phyloP scores from a whole-genome alignment of 495 filamentous ascomycete genomes.

The Parathielavia appendiculata region DNA sequence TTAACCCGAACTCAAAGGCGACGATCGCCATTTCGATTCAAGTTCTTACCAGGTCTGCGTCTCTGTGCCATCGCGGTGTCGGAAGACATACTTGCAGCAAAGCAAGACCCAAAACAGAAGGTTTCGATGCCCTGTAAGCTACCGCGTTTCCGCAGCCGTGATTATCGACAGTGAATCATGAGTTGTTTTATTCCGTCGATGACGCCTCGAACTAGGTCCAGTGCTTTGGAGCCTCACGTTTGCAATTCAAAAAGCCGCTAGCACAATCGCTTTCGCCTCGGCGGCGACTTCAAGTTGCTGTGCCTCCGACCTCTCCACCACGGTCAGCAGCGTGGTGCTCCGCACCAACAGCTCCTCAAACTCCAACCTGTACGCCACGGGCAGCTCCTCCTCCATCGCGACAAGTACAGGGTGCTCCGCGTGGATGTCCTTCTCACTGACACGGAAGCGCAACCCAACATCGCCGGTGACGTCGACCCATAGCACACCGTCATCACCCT shows the following conservation, averaged over 20 bases:
- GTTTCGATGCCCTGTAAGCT: neutral
- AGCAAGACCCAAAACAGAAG: slow-evolving; percentile 14
- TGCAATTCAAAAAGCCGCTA: slow-evolving; percentile 43
- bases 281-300: slow-evolving; percentile 44
- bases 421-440: slow-evolving; percentile 34
- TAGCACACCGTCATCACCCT: slow-evolving; percentile 35
- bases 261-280: slow-evolving; percentile 56
- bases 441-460: slow-evolving; percentile 55
- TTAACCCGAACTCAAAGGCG: neutral
- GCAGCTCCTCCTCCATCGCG: slow-evolving; percentile 49
- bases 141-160: neutral
- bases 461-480: slow-evolving; percentile 54
- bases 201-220: too few relatives aligned
- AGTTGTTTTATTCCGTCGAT: neutral
- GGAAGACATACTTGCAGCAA: neutral
- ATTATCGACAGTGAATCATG: neutral
- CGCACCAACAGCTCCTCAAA: slow-evolving; percentile 61
- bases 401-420: slow-evolving; percentile 42
- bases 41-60: neutral
- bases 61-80: neutral
- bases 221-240: neutral
- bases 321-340: slow-evolving; percentile 53
- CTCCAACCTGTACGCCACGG: slow-evolving; percentile 56
- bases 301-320: slow-evolving; percentile 51
- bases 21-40: neutral